These are phyloP conservation scores for Aspergillus calidoustus DNA, from an alignment of 2,329 filamentous ascomycete genomes.

Conservation along the genomic window DNA sequence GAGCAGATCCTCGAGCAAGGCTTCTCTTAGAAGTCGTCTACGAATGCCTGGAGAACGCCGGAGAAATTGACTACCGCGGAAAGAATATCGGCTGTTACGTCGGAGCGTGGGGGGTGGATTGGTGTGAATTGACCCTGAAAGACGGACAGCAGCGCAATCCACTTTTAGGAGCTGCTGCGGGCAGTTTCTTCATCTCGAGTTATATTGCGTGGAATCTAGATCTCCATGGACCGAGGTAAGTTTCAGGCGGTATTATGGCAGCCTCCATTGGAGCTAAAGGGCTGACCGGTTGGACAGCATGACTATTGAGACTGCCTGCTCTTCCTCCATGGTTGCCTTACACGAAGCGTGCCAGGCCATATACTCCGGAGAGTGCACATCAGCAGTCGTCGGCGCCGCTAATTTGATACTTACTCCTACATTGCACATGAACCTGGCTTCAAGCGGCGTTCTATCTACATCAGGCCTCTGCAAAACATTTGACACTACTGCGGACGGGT, in stretches of 20 bases:
- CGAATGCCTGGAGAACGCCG: conserved; percentile 36
- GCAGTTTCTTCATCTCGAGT: conserved; percentile 3
- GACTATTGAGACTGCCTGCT: conserved; percentile 48
- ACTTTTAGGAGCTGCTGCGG: background rate
- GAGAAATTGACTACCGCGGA: conserved; percentile 32
- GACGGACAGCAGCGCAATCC: conserved; percentile 15
- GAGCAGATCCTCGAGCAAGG: conserved; percentile 37
- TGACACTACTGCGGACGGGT: conserved; percentile 54
- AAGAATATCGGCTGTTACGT: conserved; percentile 31
- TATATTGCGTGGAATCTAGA: background rate
- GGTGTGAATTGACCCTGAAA: conserved; percentile 19
- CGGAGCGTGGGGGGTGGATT: conserved; percentile 25
- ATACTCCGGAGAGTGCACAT: conserved; percentile 26
- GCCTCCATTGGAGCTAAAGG: background rate
- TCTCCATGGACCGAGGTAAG: conserved; percentile 4
- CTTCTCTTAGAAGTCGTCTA: conserved; percentile 34
- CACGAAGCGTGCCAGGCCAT: conserved; percentile 34
- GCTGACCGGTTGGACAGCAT: conserved; percentile 24
- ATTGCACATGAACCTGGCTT: conserved; percentile 25
- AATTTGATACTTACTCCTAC: conserved; percentile 31
- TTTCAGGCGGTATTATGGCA: conserved; percentile 4
- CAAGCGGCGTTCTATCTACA: conserved; percentile 41
- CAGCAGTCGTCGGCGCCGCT: conserved; percentile 42
- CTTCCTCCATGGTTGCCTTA: conserved; percentile 43
- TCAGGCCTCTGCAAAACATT: conserved; percentile 55